Percentiles rank a stretch among this genome's conserved stretches.
These are phyloP conservation scores for Heliamphora exappendiculata DNA, from an alignment of 148 eudicot species.

Conservation along the genomic window DNA sequence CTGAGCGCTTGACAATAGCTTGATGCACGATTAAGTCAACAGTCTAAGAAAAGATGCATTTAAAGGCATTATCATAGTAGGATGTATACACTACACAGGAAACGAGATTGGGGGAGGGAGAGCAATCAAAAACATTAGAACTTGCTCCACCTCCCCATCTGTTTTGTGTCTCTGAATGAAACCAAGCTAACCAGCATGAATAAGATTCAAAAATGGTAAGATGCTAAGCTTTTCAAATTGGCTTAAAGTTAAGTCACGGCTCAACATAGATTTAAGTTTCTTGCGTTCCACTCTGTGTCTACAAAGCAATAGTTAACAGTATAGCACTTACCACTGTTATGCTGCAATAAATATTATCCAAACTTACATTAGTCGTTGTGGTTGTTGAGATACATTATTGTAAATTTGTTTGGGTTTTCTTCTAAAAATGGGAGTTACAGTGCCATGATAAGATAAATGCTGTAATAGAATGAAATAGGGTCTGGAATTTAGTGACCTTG, in stretches of 20 bases:
- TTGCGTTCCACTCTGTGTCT: no score
- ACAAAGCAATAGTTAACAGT: no score
- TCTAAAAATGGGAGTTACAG: not conserved
- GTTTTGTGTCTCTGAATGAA: no score
- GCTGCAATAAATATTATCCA: slow-evolving; percentile 2
- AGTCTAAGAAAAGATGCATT: not conserved
- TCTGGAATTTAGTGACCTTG: not conserved
- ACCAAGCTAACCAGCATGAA: no score
- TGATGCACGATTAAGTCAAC: not conserved
- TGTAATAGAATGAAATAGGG: not conserved
- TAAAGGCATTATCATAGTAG: not conserved
- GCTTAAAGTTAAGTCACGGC: no score
- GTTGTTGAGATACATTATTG: not conserved
- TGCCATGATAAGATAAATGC: not conserved
- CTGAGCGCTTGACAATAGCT: not conserved
- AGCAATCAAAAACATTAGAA: not conserved
- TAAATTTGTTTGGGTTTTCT: not conserved
- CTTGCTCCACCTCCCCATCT: not conserved
- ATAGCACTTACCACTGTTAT: not conserved
- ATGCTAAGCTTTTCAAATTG: not conserved
- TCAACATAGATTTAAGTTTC: no score
- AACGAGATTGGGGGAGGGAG: not conserved
- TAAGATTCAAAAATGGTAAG: no score
- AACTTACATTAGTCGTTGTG: not conserved
- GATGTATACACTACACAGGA: not conserved